These are phyloP conservation scores for Cornus suecica DNA, from an alignment of 148 eudicot species.

Conservation along the genomic window DNA sequence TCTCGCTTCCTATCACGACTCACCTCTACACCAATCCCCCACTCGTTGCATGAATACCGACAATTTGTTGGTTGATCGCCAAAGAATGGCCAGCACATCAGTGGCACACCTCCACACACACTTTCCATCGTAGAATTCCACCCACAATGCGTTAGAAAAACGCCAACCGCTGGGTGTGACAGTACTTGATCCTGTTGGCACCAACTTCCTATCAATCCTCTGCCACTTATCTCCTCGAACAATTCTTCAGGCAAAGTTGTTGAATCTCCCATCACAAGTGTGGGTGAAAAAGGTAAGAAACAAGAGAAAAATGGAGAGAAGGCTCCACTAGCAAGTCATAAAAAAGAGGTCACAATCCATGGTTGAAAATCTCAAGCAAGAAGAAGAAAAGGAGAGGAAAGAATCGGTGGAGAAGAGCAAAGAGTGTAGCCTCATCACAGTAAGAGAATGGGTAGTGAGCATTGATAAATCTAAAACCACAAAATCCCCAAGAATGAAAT, in stretches of 20 bases:
- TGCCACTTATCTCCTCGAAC: not conserved
- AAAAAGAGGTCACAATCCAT: too few relatives aligned
- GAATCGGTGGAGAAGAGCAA: too few relatives aligned
- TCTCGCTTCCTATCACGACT: constrained; percentile 2
- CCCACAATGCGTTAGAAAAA: not conserved
- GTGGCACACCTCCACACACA: not conserved
- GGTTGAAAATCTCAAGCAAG: too few relatives aligned
- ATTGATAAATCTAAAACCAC: too few relatives aligned
- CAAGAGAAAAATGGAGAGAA: too few relatives aligned
- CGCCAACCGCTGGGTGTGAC: not conserved
- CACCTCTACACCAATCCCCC: constrained; percentile 10
- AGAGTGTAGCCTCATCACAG: too few relatives aligned
- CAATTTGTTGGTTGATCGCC: not conserved
- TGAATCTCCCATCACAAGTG: not conserved
- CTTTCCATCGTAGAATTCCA: not conserved
- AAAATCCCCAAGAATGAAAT: too few relatives aligned
- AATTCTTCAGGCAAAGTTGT: not conserved
- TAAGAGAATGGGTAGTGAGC: too few relatives aligned
- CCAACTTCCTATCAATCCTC: not conserved
- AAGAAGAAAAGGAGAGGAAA: too few relatives aligned
- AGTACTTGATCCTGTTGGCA: not conserved
- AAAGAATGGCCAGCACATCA: not conserved
- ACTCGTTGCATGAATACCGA: not conserved
- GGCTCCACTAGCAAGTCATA: too few relatives aligned
- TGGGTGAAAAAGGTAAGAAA: too few relatives aligned